Base-by-base conservation (phyloP, 495 filamentous ascomycete genomes). In the Aspergillus egyptiacus region DNA sequence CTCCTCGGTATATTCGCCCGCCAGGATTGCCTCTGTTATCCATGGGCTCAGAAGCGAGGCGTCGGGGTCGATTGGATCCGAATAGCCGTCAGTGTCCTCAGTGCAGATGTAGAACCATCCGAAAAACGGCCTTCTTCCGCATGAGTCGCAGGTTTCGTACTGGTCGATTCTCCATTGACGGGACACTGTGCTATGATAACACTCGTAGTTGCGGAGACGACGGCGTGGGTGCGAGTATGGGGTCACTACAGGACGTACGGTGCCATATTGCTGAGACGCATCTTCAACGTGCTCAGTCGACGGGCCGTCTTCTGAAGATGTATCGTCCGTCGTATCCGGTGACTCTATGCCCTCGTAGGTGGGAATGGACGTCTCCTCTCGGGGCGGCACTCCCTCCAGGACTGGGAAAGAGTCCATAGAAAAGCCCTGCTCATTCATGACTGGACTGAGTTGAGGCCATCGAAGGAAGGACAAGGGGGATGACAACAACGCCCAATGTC, bases 91-190 rank as follows among this genome's bases (percentile, higher is more conserved):
- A 13, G 50, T 55, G 56, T 89, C 84, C 54, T 80, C 72, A 5
- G 68, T 75, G 59, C 87, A 90, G 34, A 68, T 59, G 51, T 85
- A 89, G 17, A 90, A 65, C 78, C 80, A 89, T 22, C 83, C 80
- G 35, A 79, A 70, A 11, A 65, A 54, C 4, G 78, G 71, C 1
- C 50, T 49, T 39, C 59, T 58, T 11, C 62, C 56, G 52, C 85
- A 88, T 3, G 68, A 33, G 3, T 69, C 46, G 64, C 86, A 91
- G 27, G 32, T 46, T 44, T 61, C 54, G 9, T 41, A 27, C n/a
- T 47, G 24, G 19, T 55, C 51, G 0, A 55, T 33, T 6, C 49
- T 50, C 32, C 45, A 51, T 30, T 51, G 48, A 5, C 51, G 51
- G 1, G 36, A 44, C 6, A 57, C 28, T 9, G 44, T 41, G 33